Evolutionary conservation across 306 rosid genomes (phyloP), one percentile per base, ranked within the genome.

Genomic region (Gillenia trifoliata): DNA sequence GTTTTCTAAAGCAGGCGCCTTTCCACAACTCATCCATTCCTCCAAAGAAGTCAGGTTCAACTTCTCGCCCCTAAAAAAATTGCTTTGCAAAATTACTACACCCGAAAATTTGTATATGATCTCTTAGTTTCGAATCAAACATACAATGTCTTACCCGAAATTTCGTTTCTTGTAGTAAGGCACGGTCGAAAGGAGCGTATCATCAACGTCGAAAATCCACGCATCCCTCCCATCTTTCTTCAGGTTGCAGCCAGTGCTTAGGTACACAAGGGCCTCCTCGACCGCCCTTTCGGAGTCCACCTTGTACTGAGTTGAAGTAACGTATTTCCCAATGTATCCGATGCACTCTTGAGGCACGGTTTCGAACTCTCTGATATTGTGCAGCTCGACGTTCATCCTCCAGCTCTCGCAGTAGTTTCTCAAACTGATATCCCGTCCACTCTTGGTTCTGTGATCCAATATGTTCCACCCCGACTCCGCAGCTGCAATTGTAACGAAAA

Each of bases 131-230:
- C n/a, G 36, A 30, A 67, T 43, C 22, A 3, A 43, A 43, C 36
- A 56, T 55, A 5, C 66, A 33, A 25, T 3, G 50, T 66, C 23
- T 72, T 86, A 88, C 91, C 89, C 90, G 4, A 54, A 87, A 49
- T 73, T 49, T 40, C 82, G 75, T 19, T 81, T 74, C 84, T 82
- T 91, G 82, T 74, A 85, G 80, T 68, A 88, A 59, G 93, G 92
- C 72, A 84, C 82, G 0, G 88, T 87, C 19, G 90, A 88, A 33
- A 87, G 77, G 1, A 91, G 80, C 20, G 91, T 86, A 6, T 90
- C 90, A 74, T 90, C 96, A 70, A 88, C 66, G 69, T 90, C 96
- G 56, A 90, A 90, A 83, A 88, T 82, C 90, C 96, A 91, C 77
- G 90, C 93, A 83, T 88, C 91, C 33, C 34, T 72, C 11, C 88